These are phyloP conservation scores for Eucalyptus melliodora DNA, from an alignment of 345 rosid species.

Conservation along the genomic window DNA sequence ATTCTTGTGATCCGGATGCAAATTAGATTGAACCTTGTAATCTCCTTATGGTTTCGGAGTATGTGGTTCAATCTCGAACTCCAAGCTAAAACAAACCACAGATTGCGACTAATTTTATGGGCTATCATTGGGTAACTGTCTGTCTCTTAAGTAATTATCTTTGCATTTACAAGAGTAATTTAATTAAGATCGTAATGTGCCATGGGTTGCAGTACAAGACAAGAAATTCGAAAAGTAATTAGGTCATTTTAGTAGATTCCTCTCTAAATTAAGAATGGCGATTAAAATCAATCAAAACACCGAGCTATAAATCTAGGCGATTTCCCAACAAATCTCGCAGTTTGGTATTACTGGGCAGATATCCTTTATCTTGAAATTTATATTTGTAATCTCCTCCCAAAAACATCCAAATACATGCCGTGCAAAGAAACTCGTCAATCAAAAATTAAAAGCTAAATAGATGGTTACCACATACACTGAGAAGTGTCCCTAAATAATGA, in stretches of 20 bases:
- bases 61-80: neutral
- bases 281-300: neutral
- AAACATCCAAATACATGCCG: neutral
- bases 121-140: neutral
- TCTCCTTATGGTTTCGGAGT: too few relatives aligned
- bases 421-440: neutral
- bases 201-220: neutral
- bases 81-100: neutral
- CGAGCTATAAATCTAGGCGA: neutral
- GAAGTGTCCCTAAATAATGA: neutral
- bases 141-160: neutral
- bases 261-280: neutral
- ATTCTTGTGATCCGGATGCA: neutral
- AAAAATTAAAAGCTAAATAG: neutral
- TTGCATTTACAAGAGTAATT: neutral
- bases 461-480: neutral
- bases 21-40: neutral
- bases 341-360: neutral
- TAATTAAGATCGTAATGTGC: neutral
- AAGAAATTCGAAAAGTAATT: neutral
- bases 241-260: neutral
- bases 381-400: neutral
- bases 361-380: too few relatives aligned
- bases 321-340: neutral
- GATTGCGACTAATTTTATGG: neutral